Evolutionary conservation across 148 eudicot genomes (phyloP).

Genomic region (Rhododendron ovatum): DNA sequence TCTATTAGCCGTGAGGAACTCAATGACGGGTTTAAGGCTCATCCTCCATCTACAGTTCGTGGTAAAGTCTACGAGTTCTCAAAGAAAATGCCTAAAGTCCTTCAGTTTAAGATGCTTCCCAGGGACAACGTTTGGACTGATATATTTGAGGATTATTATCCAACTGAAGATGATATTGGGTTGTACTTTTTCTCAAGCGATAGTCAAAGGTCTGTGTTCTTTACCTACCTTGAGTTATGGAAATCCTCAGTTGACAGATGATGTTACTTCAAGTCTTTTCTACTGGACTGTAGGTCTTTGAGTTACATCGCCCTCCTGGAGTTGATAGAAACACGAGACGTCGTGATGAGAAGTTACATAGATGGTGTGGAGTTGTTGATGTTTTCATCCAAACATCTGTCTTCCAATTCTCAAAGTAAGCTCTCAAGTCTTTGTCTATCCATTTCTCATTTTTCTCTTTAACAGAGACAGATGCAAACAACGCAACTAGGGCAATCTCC

Average conservation of each 20-base stretch:
- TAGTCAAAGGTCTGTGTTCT: slow-evolving; percentile 26
- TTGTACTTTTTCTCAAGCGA: slow-evolving; percentile 44
- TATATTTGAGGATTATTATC: slow-evolving; percentile 42
- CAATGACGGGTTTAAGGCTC: slow-evolving; percentile 38
- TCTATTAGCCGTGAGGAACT: slow-evolving; percentile 4
- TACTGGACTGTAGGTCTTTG: slow-evolving; percentile 26
- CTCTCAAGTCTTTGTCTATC: background rate
- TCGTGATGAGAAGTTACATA: slow-evolving; percentile 40
- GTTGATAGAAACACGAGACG: slow-evolving; percentile 28
- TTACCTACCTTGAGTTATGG: background rate
- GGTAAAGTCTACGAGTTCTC: slow-evolving; percentile 37
- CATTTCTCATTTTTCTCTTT: slow-evolving; percentile 1
- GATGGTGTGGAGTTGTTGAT: slow-evolving; percentile 47
- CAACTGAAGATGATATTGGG: slow-evolving; percentile 50
- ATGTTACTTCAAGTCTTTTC: slow-evolving; percentile 2
- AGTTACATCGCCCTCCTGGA: slow-evolving; percentile 31
- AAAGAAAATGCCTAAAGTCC: slow-evolving; percentile 42
- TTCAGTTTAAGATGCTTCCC: slow-evolving; percentile 45
- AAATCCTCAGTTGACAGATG: background rate
- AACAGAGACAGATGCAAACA: background rate
- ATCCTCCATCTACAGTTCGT: slow-evolving; percentile 46
- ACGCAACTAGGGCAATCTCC: background rate
- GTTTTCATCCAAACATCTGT: slow-evolving; percentile 52
- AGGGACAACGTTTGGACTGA: slow-evolving; percentile 25
- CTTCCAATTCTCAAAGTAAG: slow-evolving; percentile 44